Evolutionary conservation across 176 grass and related monocot genomes (phyloP), one percentile per base, ranked within the genome.

Genomic region (Leersia perrieri): DNA sequence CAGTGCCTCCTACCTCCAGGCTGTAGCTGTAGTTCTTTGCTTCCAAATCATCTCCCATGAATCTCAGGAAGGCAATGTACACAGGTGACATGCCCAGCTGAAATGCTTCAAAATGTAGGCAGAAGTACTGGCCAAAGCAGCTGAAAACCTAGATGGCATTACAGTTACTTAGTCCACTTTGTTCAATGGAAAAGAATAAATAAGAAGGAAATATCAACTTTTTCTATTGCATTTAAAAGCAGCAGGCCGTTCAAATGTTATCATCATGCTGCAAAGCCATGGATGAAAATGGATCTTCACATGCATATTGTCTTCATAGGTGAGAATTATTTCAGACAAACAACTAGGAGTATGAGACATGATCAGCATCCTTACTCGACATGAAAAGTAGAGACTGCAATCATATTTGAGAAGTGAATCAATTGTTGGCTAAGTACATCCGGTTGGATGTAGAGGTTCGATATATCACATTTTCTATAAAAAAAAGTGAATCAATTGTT

Each of bases 51-150:
- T 95, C 89, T 63, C 95, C 95, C 95, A 98, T 98, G 81, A 98
- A 98, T 68, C 92, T 88, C 70, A 98, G 66, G 81, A 98, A 98
- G 69, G 95, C 88, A 3, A 98, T 95, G 78, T 98, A 98, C 1
- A 95, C 92, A 45, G 92, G 90, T 2, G 95, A 66, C 47, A 76
- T 87, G 22, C 95, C 92, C 35, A 98, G 58, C 81, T 94, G 90
- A 72, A 95, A 95, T 80, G 92, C 95, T 81, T 98, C 95, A 0
- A 98, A 98, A 86, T 98, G 95, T 53, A 98, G 73, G 74, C 95
- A 98, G 60, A 98, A 98, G 71, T 93, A 93, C 60, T 94, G 86
- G 9, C 92, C 95, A 72, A 98, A 98, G 71, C 92, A 98, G 77
- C 92, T 94, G 73, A 98, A 98, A 66, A 98, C 95, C 95, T 98